A percentile compares a stretch with the other conserved stretches of the same genome.
Conservation (phyloP, 1,284 basidiomycete genomes). For the Coniferiporia weirii region DNA sequence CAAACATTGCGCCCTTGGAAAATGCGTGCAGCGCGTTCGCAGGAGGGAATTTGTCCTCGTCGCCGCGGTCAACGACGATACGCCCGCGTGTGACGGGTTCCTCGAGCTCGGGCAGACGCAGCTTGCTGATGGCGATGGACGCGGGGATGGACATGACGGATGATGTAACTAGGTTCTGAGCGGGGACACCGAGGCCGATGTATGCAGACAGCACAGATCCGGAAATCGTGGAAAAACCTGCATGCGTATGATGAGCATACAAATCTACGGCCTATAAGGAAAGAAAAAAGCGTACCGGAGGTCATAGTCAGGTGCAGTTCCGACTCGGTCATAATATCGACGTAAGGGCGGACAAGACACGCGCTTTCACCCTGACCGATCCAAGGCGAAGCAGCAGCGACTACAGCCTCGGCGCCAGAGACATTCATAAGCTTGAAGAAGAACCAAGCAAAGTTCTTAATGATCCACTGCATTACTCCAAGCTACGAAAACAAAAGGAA, state of each 20-base stretch:
- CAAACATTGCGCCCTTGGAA: conserved; percentile 81
- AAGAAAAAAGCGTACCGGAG: conserved; percentile 49
- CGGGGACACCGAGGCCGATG: conserved; percentile 76
- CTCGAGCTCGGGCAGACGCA: conserved; percentile 78
- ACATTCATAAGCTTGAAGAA: conserved; percentile 87
- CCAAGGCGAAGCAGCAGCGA: conserved; percentile 88
- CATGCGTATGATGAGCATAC: neutral
- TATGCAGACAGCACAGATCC: conserved; percentile 87
- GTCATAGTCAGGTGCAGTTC: conserved; percentile 89
- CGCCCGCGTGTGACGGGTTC: conserved; percentile 82
- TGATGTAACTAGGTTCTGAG: conserved; percentile 82
- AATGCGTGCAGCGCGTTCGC: conserved; percentile 86
- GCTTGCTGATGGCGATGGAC: conserved; percentile 86
- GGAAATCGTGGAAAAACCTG: conserved; percentile 82
- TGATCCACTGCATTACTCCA: conserved; percentile 86
- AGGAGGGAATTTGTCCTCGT: conserved; percentile 47
- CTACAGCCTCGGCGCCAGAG: conserved; percentile 87
- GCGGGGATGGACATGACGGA: conserved; percentile 95
- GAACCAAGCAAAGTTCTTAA: conserved; percentile 84
- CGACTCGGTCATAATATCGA: conserved; percentile 83
- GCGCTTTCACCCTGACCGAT: conserved; percentile 87
- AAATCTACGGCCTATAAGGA: neutral
- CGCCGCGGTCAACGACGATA: conserved; percentile 74
- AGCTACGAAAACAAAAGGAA: conserved; percentile 32
- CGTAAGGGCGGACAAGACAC: conserved; percentile 81